Base-by-base conservation (phyloP, 1,139 yeast species). In the Scheffersomyces segobiensis region DNA sequence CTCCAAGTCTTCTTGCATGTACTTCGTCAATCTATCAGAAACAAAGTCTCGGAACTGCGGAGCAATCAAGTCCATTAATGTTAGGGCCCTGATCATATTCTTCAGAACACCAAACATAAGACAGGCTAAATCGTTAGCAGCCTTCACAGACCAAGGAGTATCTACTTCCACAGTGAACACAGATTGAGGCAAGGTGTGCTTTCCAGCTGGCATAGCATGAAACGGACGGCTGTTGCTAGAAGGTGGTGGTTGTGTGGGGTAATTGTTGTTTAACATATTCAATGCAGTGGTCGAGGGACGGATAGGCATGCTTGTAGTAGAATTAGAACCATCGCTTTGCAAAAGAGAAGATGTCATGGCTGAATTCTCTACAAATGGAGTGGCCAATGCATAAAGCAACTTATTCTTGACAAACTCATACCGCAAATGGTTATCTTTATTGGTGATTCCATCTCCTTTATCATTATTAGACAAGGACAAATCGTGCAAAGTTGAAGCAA, bases 101-200 rank as follows among this genome's bases (percentile, higher is more conserved):
- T 87, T 86, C 60, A 91, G 86, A 12, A 90, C 86, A 19, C 97
- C 98, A 76, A 93, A 91, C 79, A 91, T 87, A 62, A 92, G 80
- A 68, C 97, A 90, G 0, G 97, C 97, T 65, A 92, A 78, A 72
- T 93, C 98, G 68, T 93, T 93, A 8, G 96, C 93, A 7, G 96
- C 93, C 65, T 86, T 85, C 53, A 93, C 84, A 21, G 80, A 74
- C 92, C 96, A 93, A 0, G 98, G 98, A 54, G 84, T 81, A n/a
- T 83, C 85, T 20, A 84, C 77, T 14, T 86, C 87, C 50, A 96
- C 91, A 0, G 97, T 92, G 71, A 93, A 89, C 5, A 93, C 89
- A 0, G 97, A 95, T 68, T 88, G 92, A 50, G 93, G 93, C 3
- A 87, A 79, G 0, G 87, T 78, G 59, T 87, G 88, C 65, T 87